A percentile compares a stretch with the other conserved stretches of the same genome.
phyloP scores from a whole-genome alignment of 345 rosid genomes.

The Eucalyptus cladocalyx region DNA sequence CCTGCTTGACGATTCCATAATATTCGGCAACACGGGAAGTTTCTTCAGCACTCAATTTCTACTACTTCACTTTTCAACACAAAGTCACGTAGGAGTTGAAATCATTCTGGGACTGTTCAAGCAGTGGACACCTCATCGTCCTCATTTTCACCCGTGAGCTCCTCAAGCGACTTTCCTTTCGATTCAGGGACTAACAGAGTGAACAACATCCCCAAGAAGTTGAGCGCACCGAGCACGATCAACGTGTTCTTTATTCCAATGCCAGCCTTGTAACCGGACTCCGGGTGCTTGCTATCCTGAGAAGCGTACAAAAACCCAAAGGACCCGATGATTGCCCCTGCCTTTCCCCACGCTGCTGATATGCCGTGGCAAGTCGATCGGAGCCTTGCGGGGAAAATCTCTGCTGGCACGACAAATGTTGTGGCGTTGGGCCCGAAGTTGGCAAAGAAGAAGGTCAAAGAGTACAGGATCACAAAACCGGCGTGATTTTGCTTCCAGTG shows the following conservation, averaged over 20 bases:
- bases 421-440: slow-evolving; percentile 60
- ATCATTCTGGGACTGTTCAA: background rate
- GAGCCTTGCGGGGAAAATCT: slow-evolving; percentile 48
- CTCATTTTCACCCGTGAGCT: slow-evolving; percentile 45
- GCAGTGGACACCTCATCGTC: background rate
- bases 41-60: background rate
- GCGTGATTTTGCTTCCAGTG: slow-evolving; percentile 37
- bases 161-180: slow-evolving; percentile 47
- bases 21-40: background rate
- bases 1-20: background rate
- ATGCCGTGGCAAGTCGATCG: slow-evolving; percentile 62
- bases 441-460: slow-evolving; percentile 56
- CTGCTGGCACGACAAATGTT: slow-evolving; percentile 51
- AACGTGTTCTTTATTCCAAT: slow-evolving; percentile 38
- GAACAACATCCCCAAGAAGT: slow-evolving; percentile 39
- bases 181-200: slow-evolving; percentile 50
- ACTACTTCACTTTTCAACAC: background rate
- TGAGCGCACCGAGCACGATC: slow-evolving; percentile 25
- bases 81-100: background rate
- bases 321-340: slow-evolving; percentile 43
- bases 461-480: slow-evolving; percentile 38
- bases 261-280: background rate
- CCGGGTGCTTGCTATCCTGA: background rate
- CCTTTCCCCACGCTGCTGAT: slow-evolving; percentile 49
- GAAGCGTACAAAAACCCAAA: slow-evolving; percentile 46